A percentile compares a stretch with the other conserved stretches of the same genome.
phyloP scores from a whole-genome alignment of 441 rosid species.

The Erodium texanum region DNA sequence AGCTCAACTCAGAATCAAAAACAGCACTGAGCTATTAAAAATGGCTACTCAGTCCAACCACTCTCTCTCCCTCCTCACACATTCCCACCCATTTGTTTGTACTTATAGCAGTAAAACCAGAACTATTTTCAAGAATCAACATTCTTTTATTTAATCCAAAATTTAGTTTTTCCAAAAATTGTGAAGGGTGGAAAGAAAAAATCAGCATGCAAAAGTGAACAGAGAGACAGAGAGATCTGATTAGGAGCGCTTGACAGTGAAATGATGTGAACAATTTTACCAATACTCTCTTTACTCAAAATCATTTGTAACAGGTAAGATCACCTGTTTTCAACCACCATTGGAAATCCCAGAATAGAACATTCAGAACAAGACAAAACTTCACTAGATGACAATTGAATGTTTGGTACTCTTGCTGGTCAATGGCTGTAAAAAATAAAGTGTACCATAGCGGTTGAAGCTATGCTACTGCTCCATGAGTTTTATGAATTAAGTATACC shows the following conservation, averaged over 20 bases:
- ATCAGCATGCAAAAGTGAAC: too few species aligned
- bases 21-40: neutral
- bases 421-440: neutral
- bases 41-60: slow-evolving; percentile 2
- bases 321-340: neutral
- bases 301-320: neutral
- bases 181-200: neutral
- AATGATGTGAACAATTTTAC: neutral
- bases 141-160: neutral
- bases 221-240: neutral
- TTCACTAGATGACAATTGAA: neutral
- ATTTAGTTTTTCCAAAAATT: neutral
- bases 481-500: too few species aligned
- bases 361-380: neutral
- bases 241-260: neutral
- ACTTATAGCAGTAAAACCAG: neutral
- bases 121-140: neutral
- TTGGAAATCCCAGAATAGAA: neutral
- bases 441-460: neutral
- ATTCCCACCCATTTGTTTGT: neutral
- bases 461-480: neutral
- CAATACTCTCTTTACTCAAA: neutral
- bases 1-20: neutral
- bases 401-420: neutral
- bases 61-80: neutral